Conservation (phyloP, 352 stramenopile species). For the Phytopythium montanum region DNA sequence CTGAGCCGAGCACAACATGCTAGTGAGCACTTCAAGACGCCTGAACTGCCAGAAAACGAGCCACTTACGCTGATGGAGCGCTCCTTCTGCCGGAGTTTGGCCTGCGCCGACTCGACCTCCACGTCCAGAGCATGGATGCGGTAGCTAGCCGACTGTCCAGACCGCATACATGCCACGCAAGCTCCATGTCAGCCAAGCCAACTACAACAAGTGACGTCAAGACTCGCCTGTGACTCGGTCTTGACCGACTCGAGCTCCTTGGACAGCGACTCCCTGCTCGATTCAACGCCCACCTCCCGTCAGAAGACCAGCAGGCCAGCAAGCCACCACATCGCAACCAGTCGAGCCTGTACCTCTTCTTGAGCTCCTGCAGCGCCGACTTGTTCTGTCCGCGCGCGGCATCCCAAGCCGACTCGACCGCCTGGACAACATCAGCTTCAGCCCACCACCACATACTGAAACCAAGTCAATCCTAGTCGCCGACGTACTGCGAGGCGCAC, state of each 20-base stretch:
- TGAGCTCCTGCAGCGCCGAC: conserved; percentile 68
- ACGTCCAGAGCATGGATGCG: conserved; percentile 72
- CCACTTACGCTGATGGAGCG: conserved; percentile 43
- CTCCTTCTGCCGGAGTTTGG: conserved; percentile 72
- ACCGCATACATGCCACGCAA: too few species aligned
- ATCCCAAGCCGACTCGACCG: conserved; percentile 78
- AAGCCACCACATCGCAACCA: neutral
- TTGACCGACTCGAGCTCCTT: conserved; percentile 70
- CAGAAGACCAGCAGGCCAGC: neutral
- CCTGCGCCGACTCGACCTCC: conserved; percentile 72
- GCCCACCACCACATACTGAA: neutral
- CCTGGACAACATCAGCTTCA: conserved; percentile 17
- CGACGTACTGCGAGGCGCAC: conserved; percentile 52
- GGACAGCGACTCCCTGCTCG: conserved; percentile 43
- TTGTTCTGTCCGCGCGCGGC: conserved; percentile 77
- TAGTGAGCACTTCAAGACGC: neutral
- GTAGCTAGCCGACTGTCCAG: conserved; percentile 55
- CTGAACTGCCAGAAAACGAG: neutral
- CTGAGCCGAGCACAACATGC: conserved; percentile 2
- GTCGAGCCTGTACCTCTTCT: conserved; percentile 48
- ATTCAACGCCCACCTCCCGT: neutral
- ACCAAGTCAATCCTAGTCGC: neutral
- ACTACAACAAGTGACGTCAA: neutral
- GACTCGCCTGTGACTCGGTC: conserved; percentile 52
- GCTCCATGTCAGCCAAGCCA: neutral